phyloP scores from a whole-genome alignment of 2,329 filamentous ascomycete species.

The Microcera coccophila region DNA sequence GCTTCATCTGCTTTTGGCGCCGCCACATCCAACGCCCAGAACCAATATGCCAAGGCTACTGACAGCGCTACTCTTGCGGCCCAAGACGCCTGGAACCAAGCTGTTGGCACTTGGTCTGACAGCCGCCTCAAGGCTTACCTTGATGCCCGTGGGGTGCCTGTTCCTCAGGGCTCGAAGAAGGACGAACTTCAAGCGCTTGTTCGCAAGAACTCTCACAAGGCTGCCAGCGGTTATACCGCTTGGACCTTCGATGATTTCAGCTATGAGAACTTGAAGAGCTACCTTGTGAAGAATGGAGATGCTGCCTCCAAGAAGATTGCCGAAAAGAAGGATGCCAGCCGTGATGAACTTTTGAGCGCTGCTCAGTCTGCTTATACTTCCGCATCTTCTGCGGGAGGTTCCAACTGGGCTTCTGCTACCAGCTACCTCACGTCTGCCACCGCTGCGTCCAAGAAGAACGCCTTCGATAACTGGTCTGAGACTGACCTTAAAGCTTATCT shows the following conservation, averaged over 20 bases:
- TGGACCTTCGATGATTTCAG: slow-evolving; percentile 81
- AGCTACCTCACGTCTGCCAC: slow-evolving; percentile 66
- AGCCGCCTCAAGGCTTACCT: slow-evolving; percentile 74
- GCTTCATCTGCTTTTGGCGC: slow-evolving; percentile 63
- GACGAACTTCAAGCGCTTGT: slow-evolving; percentile 72
- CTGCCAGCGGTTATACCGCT: slow-evolving; percentile 61
- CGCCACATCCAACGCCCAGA: slow-evolving; percentile 70
- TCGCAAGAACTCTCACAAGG: slow-evolving; percentile 69
- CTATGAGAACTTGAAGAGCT: slow-evolving; percentile 62
- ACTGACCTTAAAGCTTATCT: slow-evolving; percentile 74
- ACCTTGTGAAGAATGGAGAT: slow-evolving; percentile 51
- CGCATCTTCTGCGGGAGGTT: slow-evolving; percentile 56
- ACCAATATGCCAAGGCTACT: slow-evolving; percentile 73
- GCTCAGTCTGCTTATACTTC: slow-evolving; percentile 58
- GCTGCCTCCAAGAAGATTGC: slow-evolving; percentile 55
- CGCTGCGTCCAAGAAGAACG: slow-evolving; percentile 57
- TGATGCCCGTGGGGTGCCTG: slow-evolving; percentile 70
- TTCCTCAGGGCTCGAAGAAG: slow-evolving; percentile 66
- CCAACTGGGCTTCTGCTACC: slow-evolving; percentile 63
- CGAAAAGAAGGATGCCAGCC: slow-evolving; percentile 60
- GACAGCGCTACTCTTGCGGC: slow-evolving; percentile 59
- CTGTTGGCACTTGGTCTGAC: slow-evolving; percentile 64
- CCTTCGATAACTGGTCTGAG: slow-evolving; percentile 71
- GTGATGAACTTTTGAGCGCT: slow-evolving; percentile 68
- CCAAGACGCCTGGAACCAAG: slow-evolving; percentile 64